Percentiles rank a stretch among this genome's conserved stretches.
Conservation (phyloP, 2,329 filamentous ascomycete species). For the Blastomyces gilchristii region DNA sequence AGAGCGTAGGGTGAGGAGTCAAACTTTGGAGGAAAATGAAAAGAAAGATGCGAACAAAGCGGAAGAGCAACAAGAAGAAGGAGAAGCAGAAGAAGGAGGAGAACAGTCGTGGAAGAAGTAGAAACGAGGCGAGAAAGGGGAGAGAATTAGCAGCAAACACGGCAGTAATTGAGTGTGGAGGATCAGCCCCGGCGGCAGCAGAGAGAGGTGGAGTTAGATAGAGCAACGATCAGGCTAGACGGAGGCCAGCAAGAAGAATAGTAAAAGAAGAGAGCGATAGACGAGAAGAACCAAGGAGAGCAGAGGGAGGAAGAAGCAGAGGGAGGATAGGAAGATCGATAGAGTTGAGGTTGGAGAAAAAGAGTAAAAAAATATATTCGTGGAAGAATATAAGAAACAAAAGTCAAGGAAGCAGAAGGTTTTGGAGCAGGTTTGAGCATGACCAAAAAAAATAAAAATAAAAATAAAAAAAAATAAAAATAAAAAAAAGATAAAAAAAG, state of each 20-base stretch:
- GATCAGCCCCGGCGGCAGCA: slow-evolving; percentile 1
- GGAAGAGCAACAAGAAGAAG: not conserved
- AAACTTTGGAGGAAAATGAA: not conserved
- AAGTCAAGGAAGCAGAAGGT: too few relatives aligned
- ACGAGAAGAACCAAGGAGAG: not conserved
- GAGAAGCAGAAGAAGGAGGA: not conserved
- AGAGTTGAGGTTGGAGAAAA: too few relatives aligned
- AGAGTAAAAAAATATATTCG: not conserved
- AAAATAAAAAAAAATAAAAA: not conserved
- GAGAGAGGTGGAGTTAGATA: not conserved
- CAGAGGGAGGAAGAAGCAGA: too few relatives aligned
- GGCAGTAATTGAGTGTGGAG: not conserved
- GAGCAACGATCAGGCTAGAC: slow-evolving; percentile 2
- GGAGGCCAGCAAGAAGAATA: slow-evolving; percentile 4
- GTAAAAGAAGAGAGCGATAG: not conserved
- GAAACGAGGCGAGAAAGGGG: not conserved
- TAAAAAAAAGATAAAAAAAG: too few relatives aligned
- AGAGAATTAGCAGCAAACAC: not conserved
- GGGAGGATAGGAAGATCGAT: too few relatives aligned
- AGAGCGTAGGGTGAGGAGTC: not conserved
- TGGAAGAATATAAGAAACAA: not conserved
- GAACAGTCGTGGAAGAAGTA: too few relatives aligned
- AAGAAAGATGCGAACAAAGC: not conserved
- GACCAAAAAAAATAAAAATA: too few relatives aligned
- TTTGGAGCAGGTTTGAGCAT: too few relatives aligned